Conservation (phyloP, 306 rosid genomes). For the Pueraria montana region DNA sequence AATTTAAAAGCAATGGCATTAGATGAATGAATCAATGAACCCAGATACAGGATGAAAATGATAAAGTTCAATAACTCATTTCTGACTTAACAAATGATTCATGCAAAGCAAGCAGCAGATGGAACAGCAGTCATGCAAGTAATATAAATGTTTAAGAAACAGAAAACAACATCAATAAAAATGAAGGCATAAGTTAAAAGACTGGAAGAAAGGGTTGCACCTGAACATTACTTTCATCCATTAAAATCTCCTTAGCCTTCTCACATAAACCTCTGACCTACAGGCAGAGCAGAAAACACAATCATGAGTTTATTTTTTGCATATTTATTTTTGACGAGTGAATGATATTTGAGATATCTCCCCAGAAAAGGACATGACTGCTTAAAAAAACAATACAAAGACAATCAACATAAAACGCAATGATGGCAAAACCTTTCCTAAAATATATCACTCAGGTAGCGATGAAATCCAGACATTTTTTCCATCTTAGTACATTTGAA, state of each 20-base stretch:
- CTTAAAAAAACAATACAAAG: conserved; percentile 34
- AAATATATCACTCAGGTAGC: conserved; percentile 16
- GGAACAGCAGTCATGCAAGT: conserved; percentile 17
- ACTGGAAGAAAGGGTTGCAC: conserved; percentile 58
- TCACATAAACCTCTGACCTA: conserved; percentile 90
- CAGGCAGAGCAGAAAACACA: conserved; percentile 50
- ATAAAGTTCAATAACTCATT: conserved; percentile 7
- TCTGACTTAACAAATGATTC: conserved; percentile 10
- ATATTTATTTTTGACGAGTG: conserved; percentile 4
- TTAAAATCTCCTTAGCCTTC: conserved; percentile 93
- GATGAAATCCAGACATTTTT: conserved; percentile 29
- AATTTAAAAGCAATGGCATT: background rate
- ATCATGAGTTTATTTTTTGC: conserved; percentile 27
- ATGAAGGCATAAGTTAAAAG: conserved; percentile 34
- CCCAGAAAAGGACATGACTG: background rate
- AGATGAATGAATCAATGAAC: background rate
- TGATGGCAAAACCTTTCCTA: conserved; percentile 10
- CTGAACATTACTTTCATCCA: conserved; percentile 99
- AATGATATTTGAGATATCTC: conserved; percentile 26
- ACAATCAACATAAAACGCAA: conserved; percentile 36
- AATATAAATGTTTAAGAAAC: conserved; percentile 35
- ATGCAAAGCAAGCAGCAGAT: conserved; percentile 29
- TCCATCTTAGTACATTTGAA: conserved; percentile 24
- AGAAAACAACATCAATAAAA: conserved; percentile 25
- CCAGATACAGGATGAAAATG: conserved; percentile 17